Evolutionary conservation across 2,329 filamentous ascomycete species (phyloP), one percentile per base, ranked within the genome.

Genomic region (Lachnellula subtilissima): DNA sequence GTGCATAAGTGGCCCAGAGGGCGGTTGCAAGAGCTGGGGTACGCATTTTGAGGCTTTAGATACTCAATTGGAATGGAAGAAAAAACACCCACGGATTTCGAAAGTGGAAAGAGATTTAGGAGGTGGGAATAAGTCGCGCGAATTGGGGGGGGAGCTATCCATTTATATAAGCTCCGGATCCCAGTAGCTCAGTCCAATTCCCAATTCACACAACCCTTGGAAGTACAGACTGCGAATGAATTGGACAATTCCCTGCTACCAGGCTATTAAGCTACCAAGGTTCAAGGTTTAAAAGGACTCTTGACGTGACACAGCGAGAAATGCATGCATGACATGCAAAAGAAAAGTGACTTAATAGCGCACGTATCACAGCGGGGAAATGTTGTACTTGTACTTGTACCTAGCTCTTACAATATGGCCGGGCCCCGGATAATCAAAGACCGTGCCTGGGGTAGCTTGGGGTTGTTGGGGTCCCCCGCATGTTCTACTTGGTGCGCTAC

Each of bases 41-140:
- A 25, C 54, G 54, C 55, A 66, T 68, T n/a, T 50, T 64, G 56
- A 57, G 32, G 36, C 37, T 42, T 9, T 22, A 28, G 17, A 46
- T 17, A 36, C 14, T 17, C 43, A 54, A 57, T 57, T 50, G 52
- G 52, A 17, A 22, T 48, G 8, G 11, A 42, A 22, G 28, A 32
- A 42, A 17, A 43, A 25, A 11, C 37, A 15, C 11, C 40, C 25
- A 42, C 35, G 17, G n/a, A 48, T 14, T 32, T 39, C 8, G 47
- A 50, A 48, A 43, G 32, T 36, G 35, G 45, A 19, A 54, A 25
- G 50, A 45, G 49, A 37, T 17, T 25, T 55, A 36, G 54, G 40
- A 39, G 47, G 40, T 11, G 28, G 28, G 8, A 32, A 32, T 32
- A 48, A 48, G 17, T 35, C 32, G 25, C 35, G 32, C 7, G 48